Percentiles rank a stretch among this genome's conserved stretches.
Conservation (phyloP, 2,329 filamentous ascomycete genomes). For the Penicillium sp. region DNA sequence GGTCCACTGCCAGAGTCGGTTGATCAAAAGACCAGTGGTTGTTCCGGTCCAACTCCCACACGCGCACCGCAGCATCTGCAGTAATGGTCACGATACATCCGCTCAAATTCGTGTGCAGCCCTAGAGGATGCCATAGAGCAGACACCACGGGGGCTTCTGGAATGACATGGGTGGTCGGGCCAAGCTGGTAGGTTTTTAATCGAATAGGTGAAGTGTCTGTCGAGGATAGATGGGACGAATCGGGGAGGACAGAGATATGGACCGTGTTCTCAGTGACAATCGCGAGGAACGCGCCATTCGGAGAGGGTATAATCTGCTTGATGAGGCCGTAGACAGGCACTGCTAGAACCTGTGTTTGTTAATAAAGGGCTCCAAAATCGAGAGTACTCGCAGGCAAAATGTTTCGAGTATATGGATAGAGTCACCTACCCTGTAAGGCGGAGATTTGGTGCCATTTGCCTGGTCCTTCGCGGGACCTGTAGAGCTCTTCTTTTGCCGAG, state of each 20-base stretch:
- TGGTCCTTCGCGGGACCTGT: conserved; percentile 18
- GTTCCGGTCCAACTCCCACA: conserved; percentile 86
- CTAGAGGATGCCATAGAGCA: conserved; percentile 88
- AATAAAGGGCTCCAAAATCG: not conserved
- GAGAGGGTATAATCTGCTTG: conserved; percentile 80
- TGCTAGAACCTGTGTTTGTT: conserved; percentile 63
- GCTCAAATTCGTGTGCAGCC: conserved; percentile 63
- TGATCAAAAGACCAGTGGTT: conserved; percentile 86
- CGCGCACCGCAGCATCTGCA: conserved; percentile 78
- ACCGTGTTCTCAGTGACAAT: conserved; percentile 85
- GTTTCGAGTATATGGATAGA: not conserved
- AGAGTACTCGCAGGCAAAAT: not conserved
- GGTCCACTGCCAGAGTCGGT: conserved; percentile 78
- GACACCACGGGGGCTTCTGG: conserved; percentile 79
- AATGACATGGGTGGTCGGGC: conserved; percentile 86
- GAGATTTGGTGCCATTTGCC: conserved; percentile 35
- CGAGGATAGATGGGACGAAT: conserved; percentile 71
- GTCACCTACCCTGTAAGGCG: conserved; percentile 30
- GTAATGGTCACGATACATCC: conserved; percentile 86
- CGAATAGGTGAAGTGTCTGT: conserved; percentile 69
- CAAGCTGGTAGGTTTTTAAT: conserved; percentile 85
- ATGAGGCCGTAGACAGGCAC: conserved; percentile 79
- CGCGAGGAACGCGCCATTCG: conserved; percentile 76
- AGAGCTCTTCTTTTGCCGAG: conserved; percentile 32
- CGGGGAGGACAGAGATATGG: conserved; percentile 82